Evolutionary conservation across 805 yeast genomes (phyloP).

Genomic region (Monosporozyma aerobia): DNA sequence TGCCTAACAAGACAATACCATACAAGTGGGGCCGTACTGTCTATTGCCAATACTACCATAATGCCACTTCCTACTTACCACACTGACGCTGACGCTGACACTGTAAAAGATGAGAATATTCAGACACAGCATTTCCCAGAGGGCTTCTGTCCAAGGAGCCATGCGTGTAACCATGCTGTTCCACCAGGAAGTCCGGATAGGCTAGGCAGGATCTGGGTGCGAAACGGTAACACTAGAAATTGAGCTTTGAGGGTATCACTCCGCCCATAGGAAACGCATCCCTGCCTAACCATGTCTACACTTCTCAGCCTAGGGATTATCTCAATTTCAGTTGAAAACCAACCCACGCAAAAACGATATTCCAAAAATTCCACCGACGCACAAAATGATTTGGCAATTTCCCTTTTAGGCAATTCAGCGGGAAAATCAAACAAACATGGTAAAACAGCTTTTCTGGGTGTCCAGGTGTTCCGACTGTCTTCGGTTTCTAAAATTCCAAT

Average conservation of each 20-base stretch:
- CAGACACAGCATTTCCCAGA: neutral
- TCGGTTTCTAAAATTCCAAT: neutral
- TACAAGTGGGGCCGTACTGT: neutral
- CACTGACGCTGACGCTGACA: neutral
- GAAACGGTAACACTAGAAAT: too few species aligned
- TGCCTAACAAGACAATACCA: neutral
- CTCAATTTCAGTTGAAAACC: neutral
- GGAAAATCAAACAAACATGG: neutral
- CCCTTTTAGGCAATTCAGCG: neutral
- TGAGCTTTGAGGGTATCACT: too few species aligned
- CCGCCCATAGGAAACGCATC: too few species aligned
- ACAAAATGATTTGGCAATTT: neutral
- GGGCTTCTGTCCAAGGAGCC: too few species aligned
- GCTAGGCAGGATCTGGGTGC: too few species aligned
- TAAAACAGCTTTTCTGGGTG: neutral
- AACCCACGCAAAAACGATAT: neutral
- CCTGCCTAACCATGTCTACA: too few species aligned
- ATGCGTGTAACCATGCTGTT: too few species aligned
- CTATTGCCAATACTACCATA: neutral
- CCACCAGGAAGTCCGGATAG: too few species aligned
- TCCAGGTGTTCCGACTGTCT: neutral
- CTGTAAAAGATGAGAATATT: neutral
- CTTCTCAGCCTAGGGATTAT: too few species aligned
- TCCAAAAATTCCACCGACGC: neutral
- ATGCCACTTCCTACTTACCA: neutral